Evolutionary conservation across 805 yeast species (phyloP).

Genomic region (Saccharomyces paradoxus): DNA sequence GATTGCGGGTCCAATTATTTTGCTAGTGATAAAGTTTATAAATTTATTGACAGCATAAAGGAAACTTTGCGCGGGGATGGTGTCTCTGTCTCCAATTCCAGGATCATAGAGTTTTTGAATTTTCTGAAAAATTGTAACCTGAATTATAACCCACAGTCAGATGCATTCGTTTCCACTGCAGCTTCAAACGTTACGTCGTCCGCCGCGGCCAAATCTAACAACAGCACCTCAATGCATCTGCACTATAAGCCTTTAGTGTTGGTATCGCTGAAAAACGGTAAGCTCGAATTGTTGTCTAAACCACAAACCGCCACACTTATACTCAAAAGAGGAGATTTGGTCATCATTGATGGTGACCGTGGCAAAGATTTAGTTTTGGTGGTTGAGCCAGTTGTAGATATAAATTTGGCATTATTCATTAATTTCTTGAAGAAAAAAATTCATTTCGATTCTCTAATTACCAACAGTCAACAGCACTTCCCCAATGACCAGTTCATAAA

Average conservation of each 20-base stretch:
- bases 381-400: conserved; percentile 53
- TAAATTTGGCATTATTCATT: conserved; percentile 60
- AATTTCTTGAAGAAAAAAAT: conserved; percentile 68
- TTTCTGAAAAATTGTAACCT: conserved; percentile 38
- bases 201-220: not conserved
- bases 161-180: conserved; percentile 25
- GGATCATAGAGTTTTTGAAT: conserved; percentile 26
- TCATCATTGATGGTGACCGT: conserved; percentile 75
- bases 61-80: conserved; percentile 2
- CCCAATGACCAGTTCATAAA: conserved; percentile 22
- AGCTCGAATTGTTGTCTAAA: conserved; percentile 61
- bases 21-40: conserved; percentile 36
- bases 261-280: conserved; percentile 55
- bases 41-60: conserved; percentile 34
- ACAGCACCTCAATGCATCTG: conserved; percentile 22
- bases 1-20: conserved; percentile 48
- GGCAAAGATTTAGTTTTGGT: conserved; percentile 75
- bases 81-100: not conserved
- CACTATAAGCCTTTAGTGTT: conserved; percentile 33
- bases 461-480: conserved; percentile 26
- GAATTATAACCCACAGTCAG: conserved; percentile 34
- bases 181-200: not conserved
- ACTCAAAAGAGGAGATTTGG: conserved; percentile 54
- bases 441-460: conserved; percentile 38
- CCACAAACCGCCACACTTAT: conserved; percentile 57